Evolutionary conservation across 2,329 filamentous ascomycete genomes (phyloP).

Genomic region (Pseudomassariella vexata): DNA sequence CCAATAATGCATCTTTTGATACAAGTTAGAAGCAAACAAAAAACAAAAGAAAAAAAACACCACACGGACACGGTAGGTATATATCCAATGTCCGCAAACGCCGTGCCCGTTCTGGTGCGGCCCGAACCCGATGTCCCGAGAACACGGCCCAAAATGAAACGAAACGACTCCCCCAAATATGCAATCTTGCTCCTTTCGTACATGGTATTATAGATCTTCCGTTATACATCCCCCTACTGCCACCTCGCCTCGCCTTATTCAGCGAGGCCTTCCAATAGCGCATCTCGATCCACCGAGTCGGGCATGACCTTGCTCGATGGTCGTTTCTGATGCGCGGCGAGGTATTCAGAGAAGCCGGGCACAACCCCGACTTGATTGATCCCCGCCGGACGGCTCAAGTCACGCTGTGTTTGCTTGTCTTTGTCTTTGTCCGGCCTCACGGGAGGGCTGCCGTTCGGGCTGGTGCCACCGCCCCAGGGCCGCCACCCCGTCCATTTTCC

Average conservation of each 20-base stretch:
- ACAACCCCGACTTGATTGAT: slow-evolving; percentile 76
- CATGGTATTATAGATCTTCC: no score
- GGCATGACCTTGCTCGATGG: slow-evolving; percentile 53
- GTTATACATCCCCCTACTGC: no score
- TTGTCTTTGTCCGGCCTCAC: slow-evolving; percentile 26
- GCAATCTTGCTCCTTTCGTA: no score
- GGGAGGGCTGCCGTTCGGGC: slow-evolving; percentile 24
- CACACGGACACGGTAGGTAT: no score
- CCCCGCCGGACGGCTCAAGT: slow-evolving; percentile 53
- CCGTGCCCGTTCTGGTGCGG: no score
- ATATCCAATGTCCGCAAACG: no score
- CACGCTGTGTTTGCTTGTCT: slow-evolving; percentile 15
- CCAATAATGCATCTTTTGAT: slow-evolving; percentile 1
- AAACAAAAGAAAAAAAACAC: neutral
- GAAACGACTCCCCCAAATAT: no score
- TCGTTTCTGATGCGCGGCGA: slow-evolving; percentile 43
- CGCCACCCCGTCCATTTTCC: slow-evolving; percentile 42
- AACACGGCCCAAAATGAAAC: neutral
- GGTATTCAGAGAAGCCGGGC: slow-evolving; percentile 61
- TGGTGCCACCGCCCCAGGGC: slow-evolving; percentile 20
- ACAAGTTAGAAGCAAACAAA: neutral
- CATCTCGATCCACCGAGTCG: slow-evolving; percentile 51
- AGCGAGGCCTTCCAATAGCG: slow-evolving; percentile 53
- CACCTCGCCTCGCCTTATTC: no score
- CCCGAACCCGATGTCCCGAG: no score